phyloP scores from a whole-genome alignment of 1,139 yeast genomes.

The Blastobotrys indianensis region DNA sequence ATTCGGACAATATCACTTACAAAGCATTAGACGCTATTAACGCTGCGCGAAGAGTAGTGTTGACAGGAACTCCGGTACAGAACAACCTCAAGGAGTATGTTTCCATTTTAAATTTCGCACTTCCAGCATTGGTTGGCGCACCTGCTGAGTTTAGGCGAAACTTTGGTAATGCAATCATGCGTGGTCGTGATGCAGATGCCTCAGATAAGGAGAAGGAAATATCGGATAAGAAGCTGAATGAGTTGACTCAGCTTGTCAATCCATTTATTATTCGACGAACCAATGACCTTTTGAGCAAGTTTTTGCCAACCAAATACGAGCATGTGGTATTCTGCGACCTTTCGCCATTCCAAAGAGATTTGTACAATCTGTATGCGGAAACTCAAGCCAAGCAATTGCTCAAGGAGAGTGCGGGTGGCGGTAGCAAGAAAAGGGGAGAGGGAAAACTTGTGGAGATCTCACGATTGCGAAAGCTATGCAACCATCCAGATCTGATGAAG shows the following conservation, averaged over 20 bases:
- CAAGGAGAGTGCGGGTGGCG: not conserved
- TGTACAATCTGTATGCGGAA: constrained; percentile 70
- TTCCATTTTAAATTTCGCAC: constrained; percentile 84
- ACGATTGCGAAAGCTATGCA: constrained; percentile 78
- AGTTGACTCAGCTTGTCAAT: constrained; percentile 71
- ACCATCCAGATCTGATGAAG: constrained; percentile 81
- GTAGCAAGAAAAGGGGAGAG: constrained; percentile 6
- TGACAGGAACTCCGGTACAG: constrained; percentile 97
- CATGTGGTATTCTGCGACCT: constrained; percentile 88
- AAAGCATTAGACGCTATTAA: constrained; percentile 77
- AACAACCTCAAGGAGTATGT: constrained; percentile 94
- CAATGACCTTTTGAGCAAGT: constrained; percentile 88
- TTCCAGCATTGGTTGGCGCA: constrained; percentile 88
- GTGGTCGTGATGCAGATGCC: constrained; percentile 89
- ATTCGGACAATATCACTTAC: constrained; percentile 90
- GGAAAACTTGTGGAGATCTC: constrained; percentile 74
- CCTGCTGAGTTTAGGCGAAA: constrained; percentile 78
- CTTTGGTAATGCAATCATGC: constrained; percentile 71
- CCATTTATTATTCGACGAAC: constrained; percentile 92
- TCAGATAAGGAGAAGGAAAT: constrained; percentile 66
- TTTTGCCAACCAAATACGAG: constrained; percentile 91
- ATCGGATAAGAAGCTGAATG: constrained; percentile 69
- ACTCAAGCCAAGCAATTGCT: constrained; percentile 58
- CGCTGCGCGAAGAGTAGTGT: constrained; percentile 82
- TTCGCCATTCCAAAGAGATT: constrained; percentile 65